These are phyloP conservation scores for Penicillium thymicola DNA, from an alignment of 2,329 filamentous ascomycete species.

Conservation along the genomic window DNA sequence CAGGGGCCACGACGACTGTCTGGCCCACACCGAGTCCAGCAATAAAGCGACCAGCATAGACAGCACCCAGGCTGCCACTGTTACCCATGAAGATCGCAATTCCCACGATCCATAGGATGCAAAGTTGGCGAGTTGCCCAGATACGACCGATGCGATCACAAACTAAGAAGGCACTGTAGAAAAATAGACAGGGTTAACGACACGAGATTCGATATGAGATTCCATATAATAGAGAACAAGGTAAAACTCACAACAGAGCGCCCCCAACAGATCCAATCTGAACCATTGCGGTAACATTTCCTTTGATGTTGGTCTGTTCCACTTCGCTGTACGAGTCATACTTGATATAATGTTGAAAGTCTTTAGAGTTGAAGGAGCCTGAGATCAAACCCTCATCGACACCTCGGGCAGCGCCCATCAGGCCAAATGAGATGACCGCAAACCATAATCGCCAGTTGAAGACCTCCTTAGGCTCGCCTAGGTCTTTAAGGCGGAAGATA, in stretches of 20 bases:
- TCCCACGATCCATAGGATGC: slow-evolving; percentile 43
- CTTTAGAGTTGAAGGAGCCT: slow-evolving; percentile 64
- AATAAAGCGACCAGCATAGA: slow-evolving; percentile 46
- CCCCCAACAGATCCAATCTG: slow-evolving; percentile 73
- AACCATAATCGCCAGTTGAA: slow-evolving; percentile 80
- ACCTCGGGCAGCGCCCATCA: slow-evolving; percentile 73
- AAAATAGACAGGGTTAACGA: not conserved
- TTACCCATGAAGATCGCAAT: slow-evolving; percentile 46
- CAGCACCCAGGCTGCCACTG: slow-evolving; percentile 37
- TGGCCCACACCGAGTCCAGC: slow-evolving; percentile 45
- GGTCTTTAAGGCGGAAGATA: slow-evolving; percentile 60
- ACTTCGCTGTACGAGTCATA: slow-evolving; percentile 53
- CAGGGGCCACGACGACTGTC: slow-evolving; percentile 52
- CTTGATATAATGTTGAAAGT: slow-evolving; percentile 60
- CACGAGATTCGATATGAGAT: not conserved
- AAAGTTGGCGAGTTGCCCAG: slow-evolving; percentile 42
- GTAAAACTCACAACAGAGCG: slow-evolving; percentile 54
- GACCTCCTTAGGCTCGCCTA: slow-evolving; percentile 65
- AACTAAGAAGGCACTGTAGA: slow-evolving; percentile 46
- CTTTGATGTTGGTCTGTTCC: slow-evolving; percentile 65
- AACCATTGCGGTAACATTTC: slow-evolving; percentile 77
- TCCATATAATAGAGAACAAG: not conserved
- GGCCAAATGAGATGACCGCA: slow-evolving; percentile 68
- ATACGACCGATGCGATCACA: slow-evolving; percentile 49
- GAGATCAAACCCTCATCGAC: slow-evolving; percentile 78